These are phyloP conservation scores for Emmonsia crescens DNA, from an alignment of 2,329 filamentous ascomycete species.

Conservation along the genomic window DNA sequence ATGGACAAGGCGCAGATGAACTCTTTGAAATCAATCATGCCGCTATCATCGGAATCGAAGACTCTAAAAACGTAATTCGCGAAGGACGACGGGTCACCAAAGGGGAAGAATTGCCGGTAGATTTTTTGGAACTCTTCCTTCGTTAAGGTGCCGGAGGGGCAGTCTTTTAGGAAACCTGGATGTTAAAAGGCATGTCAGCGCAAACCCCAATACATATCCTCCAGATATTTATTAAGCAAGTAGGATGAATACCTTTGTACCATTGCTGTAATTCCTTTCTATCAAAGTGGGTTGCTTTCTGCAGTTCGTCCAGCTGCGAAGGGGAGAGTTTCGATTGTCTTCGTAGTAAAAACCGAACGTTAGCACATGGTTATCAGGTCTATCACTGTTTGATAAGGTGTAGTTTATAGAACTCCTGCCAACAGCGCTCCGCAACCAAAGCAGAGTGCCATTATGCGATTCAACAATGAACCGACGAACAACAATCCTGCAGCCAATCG, in stretches of 20 bases:
- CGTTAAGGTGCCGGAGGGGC: slow-evolving; percentile 88
- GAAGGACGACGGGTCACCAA: slow-evolving; percentile 92
- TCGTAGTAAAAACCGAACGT: slow-evolving; percentile 15
- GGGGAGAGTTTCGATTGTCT: slow-evolving; percentile 98
- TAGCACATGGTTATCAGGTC: background rate
- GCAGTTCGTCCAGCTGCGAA: slow-evolving; percentile 87
- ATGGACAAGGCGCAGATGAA: slow-evolving; percentile 98
- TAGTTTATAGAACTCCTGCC: background rate
- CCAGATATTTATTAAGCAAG: too few relatives aligned
- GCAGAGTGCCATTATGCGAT: background rate
- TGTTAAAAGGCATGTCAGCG: background rate
- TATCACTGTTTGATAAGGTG: background rate
- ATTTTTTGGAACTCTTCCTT: slow-evolving; percentile 99
- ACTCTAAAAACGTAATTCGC: slow-evolving; percentile 99
- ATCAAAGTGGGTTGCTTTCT: slow-evolving; percentile 96
- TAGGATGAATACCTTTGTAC: slow-evolving; percentile 76
- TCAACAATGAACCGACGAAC: background rate
- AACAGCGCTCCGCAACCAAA: background rate
- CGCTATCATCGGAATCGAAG: slow-evolving; percentile 94
- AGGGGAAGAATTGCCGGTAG: slow-evolving; percentile 98
- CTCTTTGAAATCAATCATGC: slow-evolving; percentile 98
- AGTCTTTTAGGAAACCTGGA: slow-evolving; percentile 93
- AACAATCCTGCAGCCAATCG: background rate
- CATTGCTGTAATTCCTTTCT: slow-evolving; percentile 99
- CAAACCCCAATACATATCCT: background rate